phyloP scores from a whole-genome alignment of 1,139 yeast species.

The Hansenula sp. region DNA sequence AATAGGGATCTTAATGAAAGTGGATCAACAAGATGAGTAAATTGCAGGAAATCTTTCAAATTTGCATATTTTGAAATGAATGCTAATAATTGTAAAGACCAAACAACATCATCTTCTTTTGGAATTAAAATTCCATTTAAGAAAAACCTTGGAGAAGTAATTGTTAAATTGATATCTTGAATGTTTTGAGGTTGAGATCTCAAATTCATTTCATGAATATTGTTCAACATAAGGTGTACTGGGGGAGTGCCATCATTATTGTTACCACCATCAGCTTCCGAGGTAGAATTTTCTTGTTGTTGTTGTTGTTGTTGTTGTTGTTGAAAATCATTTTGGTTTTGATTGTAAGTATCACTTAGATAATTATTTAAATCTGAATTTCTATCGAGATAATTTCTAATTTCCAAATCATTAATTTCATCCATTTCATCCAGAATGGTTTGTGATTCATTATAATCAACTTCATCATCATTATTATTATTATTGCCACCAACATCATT shows the following conservation, averaged over 20 bases:
- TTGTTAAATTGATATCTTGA: conserved; percentile 18
- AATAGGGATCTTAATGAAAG: conserved; percentile 30
- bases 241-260: not conserved
- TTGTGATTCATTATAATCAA: not conserved
- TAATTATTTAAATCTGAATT: not conserved
- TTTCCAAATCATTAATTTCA: not conserved
- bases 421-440: not conserved
- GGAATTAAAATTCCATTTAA: conserved; percentile 78
- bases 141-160: conserved; percentile 56
- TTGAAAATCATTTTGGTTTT: not conserved
- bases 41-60: conserved; percentile 69
- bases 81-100: conserved; percentile 90
- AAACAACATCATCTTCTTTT: conserved; percentile 86
- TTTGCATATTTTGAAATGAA: conserved; percentile 89
- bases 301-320: not conserved
- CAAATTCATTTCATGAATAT: conserved; percentile 7
- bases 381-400: not conserved
- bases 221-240: not conserved
- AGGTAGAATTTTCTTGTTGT: not conserved
- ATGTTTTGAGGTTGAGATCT: conserved; percentile 8
- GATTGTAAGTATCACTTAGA: not conserved
- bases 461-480: not conserved
- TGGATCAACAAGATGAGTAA: conserved; percentile 55
- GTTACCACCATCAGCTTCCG: too few species aligned
- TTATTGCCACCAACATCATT: not conserved